A percentile compares a stretch with the other conserved stretches of the same genome.
phyloP scores from a whole-genome alignment of 1,284 basidiomycete genomes.

The Fomes fomentarius region DNA sequence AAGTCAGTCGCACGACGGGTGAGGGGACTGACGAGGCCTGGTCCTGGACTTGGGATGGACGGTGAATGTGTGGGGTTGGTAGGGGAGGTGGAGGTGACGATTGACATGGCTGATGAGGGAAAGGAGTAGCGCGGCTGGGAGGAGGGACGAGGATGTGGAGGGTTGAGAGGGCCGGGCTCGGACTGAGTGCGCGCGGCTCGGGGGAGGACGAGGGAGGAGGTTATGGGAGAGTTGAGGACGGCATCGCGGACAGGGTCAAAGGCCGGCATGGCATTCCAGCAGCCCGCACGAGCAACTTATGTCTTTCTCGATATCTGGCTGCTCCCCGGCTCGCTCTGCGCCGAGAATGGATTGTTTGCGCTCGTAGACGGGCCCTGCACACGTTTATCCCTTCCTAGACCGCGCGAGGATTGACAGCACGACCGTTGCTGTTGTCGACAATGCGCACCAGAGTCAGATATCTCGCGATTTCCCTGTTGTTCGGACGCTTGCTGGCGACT shows the following conservation, averaged over 20 bases:
- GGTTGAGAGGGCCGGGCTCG: constrained; percentile 27
- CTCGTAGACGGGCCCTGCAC: not conserved
- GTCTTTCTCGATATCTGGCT: constrained; percentile 1
- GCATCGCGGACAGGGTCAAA: constrained; percentile 86
- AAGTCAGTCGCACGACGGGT: constrained; percentile 69
- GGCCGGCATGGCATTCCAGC: constrained; percentile 57
- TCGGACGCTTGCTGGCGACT: not conserved
- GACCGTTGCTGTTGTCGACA: constrained; percentile 21
- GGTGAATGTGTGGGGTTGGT: constrained; percentile 17
- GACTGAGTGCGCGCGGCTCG: constrained; percentile 29
- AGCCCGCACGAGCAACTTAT: constrained; percentile 2
- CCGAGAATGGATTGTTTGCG: constrained; percentile 7
- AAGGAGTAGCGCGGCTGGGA: constrained; percentile 17
- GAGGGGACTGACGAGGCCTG: constrained; percentile 37
- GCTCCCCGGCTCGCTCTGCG: constrained; percentile 13
- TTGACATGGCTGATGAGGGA: constrained; percentile 20
- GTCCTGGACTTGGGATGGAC: constrained; percentile 21
- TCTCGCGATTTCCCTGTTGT: not conserved
- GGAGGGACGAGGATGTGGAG: constrained; percentile 5
- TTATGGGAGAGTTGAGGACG: constrained; percentile 67
- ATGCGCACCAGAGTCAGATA: constrained; percentile 12
- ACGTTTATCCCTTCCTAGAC: constrained; percentile 9
- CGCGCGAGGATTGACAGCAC: constrained; percentile 20
- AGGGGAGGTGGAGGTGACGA: constrained; percentile 19
- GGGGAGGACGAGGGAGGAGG: constrained; percentile 34